Evolutionary conservation across 2,329 filamentous ascomycete genomes (phyloP).

Genomic region (Stagonosporopsis vannaccii): DNA sequence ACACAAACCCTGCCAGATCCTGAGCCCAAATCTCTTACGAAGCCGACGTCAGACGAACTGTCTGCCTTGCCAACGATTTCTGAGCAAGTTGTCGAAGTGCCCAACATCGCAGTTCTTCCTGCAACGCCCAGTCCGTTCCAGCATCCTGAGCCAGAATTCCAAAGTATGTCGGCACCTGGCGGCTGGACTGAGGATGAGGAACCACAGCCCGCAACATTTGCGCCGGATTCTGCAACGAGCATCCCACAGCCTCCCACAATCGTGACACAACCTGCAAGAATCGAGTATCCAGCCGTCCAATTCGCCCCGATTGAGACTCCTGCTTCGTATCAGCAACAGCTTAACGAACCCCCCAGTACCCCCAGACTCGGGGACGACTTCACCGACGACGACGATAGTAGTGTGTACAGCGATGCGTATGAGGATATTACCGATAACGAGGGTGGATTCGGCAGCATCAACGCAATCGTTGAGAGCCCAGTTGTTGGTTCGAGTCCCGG

Average conservation of each 20-base stretch:
- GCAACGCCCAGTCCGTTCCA: slow-evolving; percentile 44
- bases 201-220: slow-evolving; percentile 11
- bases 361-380: slow-evolving; percentile 25
- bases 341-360: slow-evolving; percentile 10
- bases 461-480: slow-evolving; percentile 73
- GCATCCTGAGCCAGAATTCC: slow-evolving; percentile 35
- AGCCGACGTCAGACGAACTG: slow-evolving; percentile 22
- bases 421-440: slow-evolving; percentile 74
- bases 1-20: slow-evolving; percentile 23
- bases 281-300: slow-evolving; percentile 1
- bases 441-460: slow-evolving; percentile 74
- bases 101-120: slow-evolving; percentile 46
- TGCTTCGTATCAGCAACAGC: slow-evolving; percentile 9
- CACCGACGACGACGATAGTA: slow-evolving; percentile 51
- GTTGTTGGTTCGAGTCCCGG: slow-evolving; percentile 36
- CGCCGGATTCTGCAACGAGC: not conserved
- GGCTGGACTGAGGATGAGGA: slow-evolving; percentile 43
- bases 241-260: too few species aligned
- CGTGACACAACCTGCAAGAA: slow-evolving; percentile 11
- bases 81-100: slow-evolving; percentile 33
- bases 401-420: slow-evolving; percentile 78
- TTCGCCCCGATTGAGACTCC: slow-evolving; percentile 15
- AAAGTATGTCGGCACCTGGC: slow-evolving; percentile 37
- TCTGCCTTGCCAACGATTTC: slow-evolving; percentile 14
- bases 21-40: slow-evolving; percentile 42